Evolutionary conservation across 2,329 filamentous ascomycete species (phyloP), one percentile per base, ranked within the genome.

Genomic region (Apiospora saccharicola): DNA sequence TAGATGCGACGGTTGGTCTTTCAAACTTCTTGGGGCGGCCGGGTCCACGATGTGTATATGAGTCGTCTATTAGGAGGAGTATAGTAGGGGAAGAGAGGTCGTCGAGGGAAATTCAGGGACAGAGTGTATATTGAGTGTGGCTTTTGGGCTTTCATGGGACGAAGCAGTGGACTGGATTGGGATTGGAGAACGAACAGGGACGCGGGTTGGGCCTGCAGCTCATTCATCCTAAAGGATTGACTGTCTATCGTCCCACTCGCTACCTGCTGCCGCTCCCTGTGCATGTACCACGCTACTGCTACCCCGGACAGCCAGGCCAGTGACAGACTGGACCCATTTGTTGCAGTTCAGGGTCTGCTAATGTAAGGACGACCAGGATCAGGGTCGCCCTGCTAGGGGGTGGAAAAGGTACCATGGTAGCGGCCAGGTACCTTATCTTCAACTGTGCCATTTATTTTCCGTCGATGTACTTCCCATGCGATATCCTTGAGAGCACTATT

Each of bases 91-190:
- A 41, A n/a, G n/a, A 64, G 19, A 64, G 57, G 34, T 41, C 19
- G 57, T 64, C 34, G 30, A 64, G 57, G 57, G 57, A 64, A 64
- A 64, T 64, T 64, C 57, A 64, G 57, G 57, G 57, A 64, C 57
- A 64, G 57, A 64, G 57, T 64, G 57, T 64, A 64, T 64, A 64
- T 64, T 64, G 57, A 64, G 57, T 64, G 57, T 64, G 57, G 57
- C 57, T 64, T 64, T 41, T 64, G 34, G 57, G 57, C 57, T 64
- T 64, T 64, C 57, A 64, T 64, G 30, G 57, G 57, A 51, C n/a
- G 34, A n/a, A 41, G 57, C 30, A 37, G n/a, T 34, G 53, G 8
- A 41, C 37, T 41, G 53, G 53, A 57, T 57, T 57, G 53, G 57
- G 51, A 57, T 30, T 57, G 51, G 51, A 57, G 51, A 57, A 41